phyloP scores from a whole-genome alignment of 441 rosid genomes.

The Mallotus japonicus region DNA sequence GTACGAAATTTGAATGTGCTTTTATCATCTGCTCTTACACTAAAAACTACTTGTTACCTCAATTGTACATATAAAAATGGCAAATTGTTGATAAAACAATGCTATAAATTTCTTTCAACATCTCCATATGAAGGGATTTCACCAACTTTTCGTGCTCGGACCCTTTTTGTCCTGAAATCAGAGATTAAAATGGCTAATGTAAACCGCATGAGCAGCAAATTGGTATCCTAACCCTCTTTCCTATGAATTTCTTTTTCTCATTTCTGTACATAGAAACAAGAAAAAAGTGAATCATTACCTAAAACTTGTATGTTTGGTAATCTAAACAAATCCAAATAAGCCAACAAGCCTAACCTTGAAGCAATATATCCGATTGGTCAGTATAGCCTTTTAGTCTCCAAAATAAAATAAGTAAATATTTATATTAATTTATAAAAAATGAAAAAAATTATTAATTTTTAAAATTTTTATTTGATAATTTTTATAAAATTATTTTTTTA shows the following conservation, averaged over 20 bases:
- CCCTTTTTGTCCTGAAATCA: constrained; percentile 40
- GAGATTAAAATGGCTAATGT: background rate
- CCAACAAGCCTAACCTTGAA: constrained; percentile 57
- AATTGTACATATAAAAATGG: background rate
- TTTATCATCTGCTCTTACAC: background rate
- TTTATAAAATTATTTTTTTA: no score
- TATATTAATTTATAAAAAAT: no score
- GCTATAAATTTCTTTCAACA: constrained; percentile 11
- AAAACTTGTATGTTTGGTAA: background rate
- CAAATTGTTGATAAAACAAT: background rate
- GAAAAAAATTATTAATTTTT: no score
- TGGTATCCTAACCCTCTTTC: no score
- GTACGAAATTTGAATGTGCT: background rate
- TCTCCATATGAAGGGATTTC: constrained; percentile 3
- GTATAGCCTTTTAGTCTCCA: constrained; percentile 38
- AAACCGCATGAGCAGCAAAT: no score
- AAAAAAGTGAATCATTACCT: background rate
- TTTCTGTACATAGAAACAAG: constrained; percentile 22
- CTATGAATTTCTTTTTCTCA: background rate
- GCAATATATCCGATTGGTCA: constrained; percentile 46
- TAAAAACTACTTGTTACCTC: background rate
- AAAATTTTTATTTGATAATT: no score
- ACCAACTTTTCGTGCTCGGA: constrained; percentile 12
- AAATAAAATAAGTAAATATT: no score
- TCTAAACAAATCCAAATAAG: constrained; percentile 9